Percentiles rank a stretch among this genome's conserved stretches.
phyloP scores from a whole-genome alignment of 1,139 yeast species.

The Ashbya aceris region DNA sequence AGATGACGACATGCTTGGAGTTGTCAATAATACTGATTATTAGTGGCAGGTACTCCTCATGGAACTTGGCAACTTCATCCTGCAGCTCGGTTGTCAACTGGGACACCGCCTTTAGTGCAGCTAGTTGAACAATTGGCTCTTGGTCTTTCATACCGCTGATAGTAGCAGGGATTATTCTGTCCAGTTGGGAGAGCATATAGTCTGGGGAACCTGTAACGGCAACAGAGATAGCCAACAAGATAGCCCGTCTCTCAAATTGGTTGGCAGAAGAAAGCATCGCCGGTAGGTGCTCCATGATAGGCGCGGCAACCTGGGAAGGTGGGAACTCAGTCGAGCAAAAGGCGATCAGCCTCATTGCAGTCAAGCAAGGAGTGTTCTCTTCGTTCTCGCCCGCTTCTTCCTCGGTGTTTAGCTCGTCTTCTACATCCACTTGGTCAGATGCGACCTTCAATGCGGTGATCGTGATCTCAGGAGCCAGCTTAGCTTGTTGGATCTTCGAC shows the following conservation, averaged over 20 bases:
- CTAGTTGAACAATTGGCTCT: constrained; percentile 70
- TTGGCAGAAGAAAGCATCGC: constrained; percentile 54
- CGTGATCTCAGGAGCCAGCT: constrained; percentile 75
- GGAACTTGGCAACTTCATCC: constrained; percentile 74
- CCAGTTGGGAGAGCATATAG: constrained; percentile 66
- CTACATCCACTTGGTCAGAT: constrained; percentile 68
- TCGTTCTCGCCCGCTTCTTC: constrained; percentile 89
- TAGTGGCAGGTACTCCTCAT: constrained; percentile 73
- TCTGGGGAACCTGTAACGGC: constrained; percentile 94
- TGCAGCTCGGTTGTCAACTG: constrained; percentile 78
- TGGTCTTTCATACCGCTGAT: constrained; percentile 70
- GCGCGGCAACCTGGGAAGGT: constrained; percentile 81
- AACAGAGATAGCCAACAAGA: constrained; percentile 69
- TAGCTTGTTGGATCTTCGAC: constrained; percentile 51
- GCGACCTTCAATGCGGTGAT: constrained; percentile 68
- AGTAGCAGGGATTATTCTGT: constrained; percentile 62
- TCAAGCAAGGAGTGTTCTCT: constrained; percentile 69
- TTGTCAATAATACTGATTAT: constrained; percentile 80
- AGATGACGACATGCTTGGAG: constrained; percentile 74
- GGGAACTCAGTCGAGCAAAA: constrained; percentile 77
- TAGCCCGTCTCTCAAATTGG: constrained; percentile 80
- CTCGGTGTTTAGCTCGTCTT: constrained; percentile 64
- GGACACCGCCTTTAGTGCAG: constrained; percentile 76
- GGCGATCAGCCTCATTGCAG: constrained; percentile 75
- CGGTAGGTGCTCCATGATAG: constrained; percentile 64